Evolutionary conservation across 2,329 filamentous ascomycete species (phyloP).

Genomic region (Neoscytalidium dimidiatum): DNA sequence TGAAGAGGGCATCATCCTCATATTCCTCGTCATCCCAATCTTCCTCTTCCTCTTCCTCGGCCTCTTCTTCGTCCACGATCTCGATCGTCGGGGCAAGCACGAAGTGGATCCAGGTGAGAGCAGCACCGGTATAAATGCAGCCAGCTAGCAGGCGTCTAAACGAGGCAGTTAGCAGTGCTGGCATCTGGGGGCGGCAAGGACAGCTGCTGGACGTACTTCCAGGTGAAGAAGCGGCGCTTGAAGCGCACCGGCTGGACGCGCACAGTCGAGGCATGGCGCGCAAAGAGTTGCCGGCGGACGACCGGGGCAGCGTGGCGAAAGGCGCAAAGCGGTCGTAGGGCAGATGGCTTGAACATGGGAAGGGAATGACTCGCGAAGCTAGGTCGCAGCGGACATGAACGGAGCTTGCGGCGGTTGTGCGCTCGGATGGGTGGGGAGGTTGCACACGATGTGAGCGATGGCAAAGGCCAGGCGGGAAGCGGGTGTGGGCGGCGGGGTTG

Average conservation of each 20-base stretch:
- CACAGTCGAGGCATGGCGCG: constrained; percentile 27
- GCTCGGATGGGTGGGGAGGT: not conserved
- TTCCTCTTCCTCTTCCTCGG: constrained; percentile 34
- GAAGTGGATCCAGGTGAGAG: constrained; percentile 24
- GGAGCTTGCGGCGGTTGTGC: not conserved
- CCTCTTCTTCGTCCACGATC: constrained; percentile 26
- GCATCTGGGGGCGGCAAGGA: not conserved
- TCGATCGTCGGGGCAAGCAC: constrained; percentile 19
- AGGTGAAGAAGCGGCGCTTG: constrained; percentile 36
- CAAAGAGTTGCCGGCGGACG: constrained; percentile 25
- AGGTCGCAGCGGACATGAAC: constrained; percentile 12
- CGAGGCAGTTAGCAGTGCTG: not conserved
- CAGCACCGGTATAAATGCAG: constrained; percentile 24
- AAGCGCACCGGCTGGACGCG: constrained; percentile 45
- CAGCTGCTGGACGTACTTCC: constrained; percentile 29
- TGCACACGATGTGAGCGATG: not conserved
- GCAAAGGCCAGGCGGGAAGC: not conserved
- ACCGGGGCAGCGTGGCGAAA: constrained; percentile 16
- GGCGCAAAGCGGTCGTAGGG: constrained; percentile 39
- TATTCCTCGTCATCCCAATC: constrained; percentile 33
- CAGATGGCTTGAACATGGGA: constrained; percentile 41
- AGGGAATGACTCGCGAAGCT: constrained; percentile 25
- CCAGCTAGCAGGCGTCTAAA: constrained; percentile 20
- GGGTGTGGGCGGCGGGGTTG: not conserved
- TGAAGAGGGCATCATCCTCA: constrained; percentile 41